These are phyloP conservation scores for Mycena sp. DNA, from an alignment of 1,284 basidiomycete species.

Conservation along the genomic window DNA sequence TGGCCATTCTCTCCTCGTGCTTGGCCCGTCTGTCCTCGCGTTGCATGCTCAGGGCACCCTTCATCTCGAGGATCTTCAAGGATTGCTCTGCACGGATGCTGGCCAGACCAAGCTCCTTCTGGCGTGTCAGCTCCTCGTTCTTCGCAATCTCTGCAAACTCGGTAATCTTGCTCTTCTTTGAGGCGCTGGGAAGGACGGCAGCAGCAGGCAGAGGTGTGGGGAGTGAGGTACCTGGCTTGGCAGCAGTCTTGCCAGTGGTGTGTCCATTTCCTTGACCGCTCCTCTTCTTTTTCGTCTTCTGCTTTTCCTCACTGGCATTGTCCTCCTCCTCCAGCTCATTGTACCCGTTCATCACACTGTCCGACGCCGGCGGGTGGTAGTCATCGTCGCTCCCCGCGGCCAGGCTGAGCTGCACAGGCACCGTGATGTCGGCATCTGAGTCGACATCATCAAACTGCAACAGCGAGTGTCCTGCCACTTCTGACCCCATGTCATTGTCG, in stretches of 20 bases:
- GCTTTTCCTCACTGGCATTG: too few relatives aligned
- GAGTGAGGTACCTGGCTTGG: not conserved
- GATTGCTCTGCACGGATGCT: not conserved
- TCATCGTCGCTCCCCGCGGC: not conserved
- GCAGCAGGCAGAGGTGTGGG: not conserved
- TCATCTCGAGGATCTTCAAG: not conserved
- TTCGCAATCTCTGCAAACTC: conserved; percentile 3
- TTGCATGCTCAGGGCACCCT: not conserved
- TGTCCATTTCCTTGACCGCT: not conserved
- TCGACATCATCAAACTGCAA: not conserved
- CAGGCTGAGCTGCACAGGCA: too few relatives aligned
- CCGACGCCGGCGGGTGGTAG: not conserved
- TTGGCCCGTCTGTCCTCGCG: not conserved
- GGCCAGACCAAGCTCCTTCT: conserved; percentile 3
- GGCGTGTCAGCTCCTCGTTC: not conserved
- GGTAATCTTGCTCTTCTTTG: conserved; percentile 1
- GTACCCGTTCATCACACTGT: not conserved
- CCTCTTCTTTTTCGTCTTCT: not conserved
- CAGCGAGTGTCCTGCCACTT: not conserved
- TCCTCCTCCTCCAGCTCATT: too few relatives aligned
- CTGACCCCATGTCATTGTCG: not conserved
- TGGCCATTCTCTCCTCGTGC: not conserved
- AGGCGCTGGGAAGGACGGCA: not conserved
- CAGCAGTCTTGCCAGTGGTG: not conserved
- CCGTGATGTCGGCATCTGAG: too few relatives aligned